Evolutionary conservation across 2,329 filamentous ascomycete genomes (phyloP), one percentile per base, ranked within the genome.

Genomic region (Raffaelea ambrosiae): DNA sequence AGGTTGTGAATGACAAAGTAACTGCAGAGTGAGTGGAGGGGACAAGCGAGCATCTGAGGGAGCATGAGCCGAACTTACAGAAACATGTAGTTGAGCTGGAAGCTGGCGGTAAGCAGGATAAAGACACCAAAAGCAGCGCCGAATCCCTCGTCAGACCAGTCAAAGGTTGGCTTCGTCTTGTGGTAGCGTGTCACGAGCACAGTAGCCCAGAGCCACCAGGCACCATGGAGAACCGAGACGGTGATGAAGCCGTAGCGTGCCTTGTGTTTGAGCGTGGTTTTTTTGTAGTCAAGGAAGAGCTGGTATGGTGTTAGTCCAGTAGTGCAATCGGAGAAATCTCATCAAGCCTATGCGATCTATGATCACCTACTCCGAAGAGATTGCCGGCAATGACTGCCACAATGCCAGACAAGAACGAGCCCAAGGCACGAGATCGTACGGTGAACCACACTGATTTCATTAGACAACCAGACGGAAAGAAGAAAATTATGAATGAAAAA

Each of bases 41-140:
- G 31, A 11, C 20, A 26, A 31, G 16, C 9, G 26, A 7, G n/a
- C 4, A 26, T 7, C 26, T 29, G 26, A 29, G 26, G 26, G 26
- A n/a, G 40, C 7, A 20, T 20, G 22, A 18, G 19, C 7, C 8
- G 63, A 74, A 62, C 57, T 41, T 41, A 82, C 70, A 87, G 63
- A 59, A 81, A 87, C 53, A 87, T 70, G 59, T 88, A 88, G 60
- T 88, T 88, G 8, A 86, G 54, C 63, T 88, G 84, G 55, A 88
- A 88, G 0, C 81, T 77, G 11, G 77, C 64, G 0, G 80, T 79
- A 54, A 85, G 72, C 55, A 88, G 77, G 5, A 88, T 57, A 60
- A 84, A 88, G 18, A 86, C 68, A 0, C 73, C 77, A 55, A 88
- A 88, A 0, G 73, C 80, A 36, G 71, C 69, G 1, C 83, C 83